These are phyloP conservation scores for Plasmopara viticola DNA, from an alignment of 352 stramenopile species.

Conservation along the genomic window DNA sequence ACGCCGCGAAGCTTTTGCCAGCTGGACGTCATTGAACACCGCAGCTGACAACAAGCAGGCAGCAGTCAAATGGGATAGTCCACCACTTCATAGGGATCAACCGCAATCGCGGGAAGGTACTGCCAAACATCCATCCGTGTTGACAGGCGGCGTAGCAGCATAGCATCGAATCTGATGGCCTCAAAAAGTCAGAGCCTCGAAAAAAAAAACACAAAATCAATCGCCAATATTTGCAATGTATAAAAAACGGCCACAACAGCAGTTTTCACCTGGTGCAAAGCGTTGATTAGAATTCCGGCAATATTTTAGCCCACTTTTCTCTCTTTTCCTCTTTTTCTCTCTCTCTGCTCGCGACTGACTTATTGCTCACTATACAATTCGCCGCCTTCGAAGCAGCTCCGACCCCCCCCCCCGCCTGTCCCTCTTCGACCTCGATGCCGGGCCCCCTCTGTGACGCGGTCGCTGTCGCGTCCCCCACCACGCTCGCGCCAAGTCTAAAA, in stretches of 20 bases:
- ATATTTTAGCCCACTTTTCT: slow-evolving; percentile 23
- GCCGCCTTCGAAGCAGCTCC: slow-evolving; percentile 6
- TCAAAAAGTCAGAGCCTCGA: slow-evolving; percentile 6
- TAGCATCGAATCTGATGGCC: slow-evolving; percentile 2
- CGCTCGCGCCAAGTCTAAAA: slow-evolving; percentile 17
- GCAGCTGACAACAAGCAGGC: background rate
- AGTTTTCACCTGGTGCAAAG: background rate
- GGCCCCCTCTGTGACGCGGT: slow-evolving; percentile 21
- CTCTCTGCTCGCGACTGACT: background rate
- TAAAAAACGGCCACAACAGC: slow-evolving; percentile 15
- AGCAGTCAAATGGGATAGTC: slow-evolving; percentile 10
- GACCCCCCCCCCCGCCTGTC: background rate
- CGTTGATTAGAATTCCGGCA: background rate
- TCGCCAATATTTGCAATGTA: background rate
- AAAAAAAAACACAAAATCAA: slow-evolving; percentile 1
- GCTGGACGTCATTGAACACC: slow-evolving; percentile 20
- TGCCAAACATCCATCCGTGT: background rate
- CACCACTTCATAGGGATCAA: slow-evolving; percentile 1
- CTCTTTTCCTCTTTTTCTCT: slow-evolving; percentile 14
- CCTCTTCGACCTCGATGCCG: slow-evolving; percentile 18
- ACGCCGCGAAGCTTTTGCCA: slow-evolving; percentile 8
- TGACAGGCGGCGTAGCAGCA: slow-evolving; percentile 8
- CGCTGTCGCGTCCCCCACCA: slow-evolving; percentile 24
- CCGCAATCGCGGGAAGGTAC: slow-evolving; percentile 7
- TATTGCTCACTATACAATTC: slow-evolving; percentile 24